Percentiles rank a stretch among this genome's conserved stretches.
These are phyloP conservation scores for Camptophora hylomeconis DNA, from an alignment of 2,329 filamentous ascomycete species.

Conservation along the genomic window DNA sequence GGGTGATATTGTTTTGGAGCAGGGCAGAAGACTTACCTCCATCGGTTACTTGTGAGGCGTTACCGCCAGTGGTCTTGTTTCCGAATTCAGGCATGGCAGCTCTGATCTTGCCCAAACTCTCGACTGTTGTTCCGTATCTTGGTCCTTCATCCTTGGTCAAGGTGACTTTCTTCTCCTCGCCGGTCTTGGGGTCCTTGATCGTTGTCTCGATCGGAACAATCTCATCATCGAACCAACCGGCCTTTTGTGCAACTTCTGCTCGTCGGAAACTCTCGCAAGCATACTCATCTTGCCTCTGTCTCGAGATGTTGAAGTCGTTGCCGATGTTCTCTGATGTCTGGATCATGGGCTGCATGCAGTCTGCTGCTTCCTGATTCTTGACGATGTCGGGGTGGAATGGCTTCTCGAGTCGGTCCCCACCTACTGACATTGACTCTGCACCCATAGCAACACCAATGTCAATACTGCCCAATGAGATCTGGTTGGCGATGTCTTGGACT, in stretches of 20 bases:
- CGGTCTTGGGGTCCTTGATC: conserved; percentile 71
- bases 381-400: conserved; percentile 70
- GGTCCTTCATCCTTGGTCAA: conserved; percentile 83
- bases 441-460: conserved; percentile 79
- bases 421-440: conserved; percentile 73
- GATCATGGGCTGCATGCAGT: conserved; percentile 93
- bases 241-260: conserved; percentile 81
- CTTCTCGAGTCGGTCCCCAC: conserved; percentile 55
- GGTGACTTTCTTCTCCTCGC: conserved; percentile 63
- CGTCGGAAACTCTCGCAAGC: conserved; percentile 78
- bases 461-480: conserved; percentile 69
- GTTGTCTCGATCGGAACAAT: conserved; percentile 76
- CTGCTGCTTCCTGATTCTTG: conserved; percentile 60
- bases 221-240: conserved; percentile 84
- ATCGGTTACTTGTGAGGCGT: conserved; percentile 89
- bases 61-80: conserved; percentile 75
- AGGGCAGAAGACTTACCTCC: conserved; percentile 43
- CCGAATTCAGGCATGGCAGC: conserved; percentile 86
- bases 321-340: conserved; percentile 96
- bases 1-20: background rate
- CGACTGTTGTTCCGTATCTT: conserved; percentile 75
- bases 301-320: conserved; percentile 71
- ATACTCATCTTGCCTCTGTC: conserved; percentile 71
- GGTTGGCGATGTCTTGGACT: conserved; percentile 83
- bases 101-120: conserved; percentile 70